These are phyloP conservation scores for Mortierella claussenii DNA, from an alignment of 192 early-diverging fungal species.

Conservation along the genomic window DNA sequence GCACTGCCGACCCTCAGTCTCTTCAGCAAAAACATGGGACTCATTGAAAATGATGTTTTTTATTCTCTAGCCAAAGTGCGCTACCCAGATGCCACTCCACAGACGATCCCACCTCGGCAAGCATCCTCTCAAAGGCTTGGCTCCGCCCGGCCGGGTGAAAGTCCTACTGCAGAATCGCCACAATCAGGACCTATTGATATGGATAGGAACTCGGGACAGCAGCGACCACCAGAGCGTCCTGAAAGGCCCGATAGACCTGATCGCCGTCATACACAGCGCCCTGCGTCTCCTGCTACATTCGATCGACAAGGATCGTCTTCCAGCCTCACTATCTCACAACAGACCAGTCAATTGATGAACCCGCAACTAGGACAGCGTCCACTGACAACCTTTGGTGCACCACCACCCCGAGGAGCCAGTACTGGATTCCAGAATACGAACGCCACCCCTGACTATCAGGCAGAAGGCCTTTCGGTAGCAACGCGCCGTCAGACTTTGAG, in stretches of 20 bases:
- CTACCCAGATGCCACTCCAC: constrained; percentile 22
- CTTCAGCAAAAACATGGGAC: too few relatives aligned
- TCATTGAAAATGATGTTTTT: too few relatives aligned
- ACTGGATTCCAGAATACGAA: constrained; percentile 12
- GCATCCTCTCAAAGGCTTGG: constrained; percentile 11
- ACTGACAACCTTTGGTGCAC: constrained; percentile 34
- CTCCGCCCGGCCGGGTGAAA: not conserved
- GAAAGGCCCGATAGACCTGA: constrained; percentile 42
- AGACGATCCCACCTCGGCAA: constrained; percentile 37
- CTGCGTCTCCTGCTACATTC: constrained; percentile 26
- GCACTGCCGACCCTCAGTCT: too few relatives aligned
- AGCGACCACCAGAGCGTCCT: constrained; percentile 5
- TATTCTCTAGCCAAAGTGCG: constrained; percentile 31
- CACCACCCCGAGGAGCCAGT: constrained; percentile 40
- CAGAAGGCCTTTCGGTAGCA: constrained; percentile 30
- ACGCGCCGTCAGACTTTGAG: constrained; percentile 38
- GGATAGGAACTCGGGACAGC: constrained; percentile 12
- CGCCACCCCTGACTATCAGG: constrained; percentile 20
- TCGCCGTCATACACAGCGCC: constrained; percentile 33
- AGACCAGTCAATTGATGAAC: constrained; percentile 46
- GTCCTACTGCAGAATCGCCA: constrained; percentile 2
- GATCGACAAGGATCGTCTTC: constrained; percentile 16
- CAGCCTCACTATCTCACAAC: constrained; percentile 31
- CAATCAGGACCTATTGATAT: not conserved
- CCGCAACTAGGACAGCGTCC: constrained; percentile 43